Evolutionary conservation across 441 rosid genomes (phyloP).

Genomic region (Hura crepitans): DNA sequence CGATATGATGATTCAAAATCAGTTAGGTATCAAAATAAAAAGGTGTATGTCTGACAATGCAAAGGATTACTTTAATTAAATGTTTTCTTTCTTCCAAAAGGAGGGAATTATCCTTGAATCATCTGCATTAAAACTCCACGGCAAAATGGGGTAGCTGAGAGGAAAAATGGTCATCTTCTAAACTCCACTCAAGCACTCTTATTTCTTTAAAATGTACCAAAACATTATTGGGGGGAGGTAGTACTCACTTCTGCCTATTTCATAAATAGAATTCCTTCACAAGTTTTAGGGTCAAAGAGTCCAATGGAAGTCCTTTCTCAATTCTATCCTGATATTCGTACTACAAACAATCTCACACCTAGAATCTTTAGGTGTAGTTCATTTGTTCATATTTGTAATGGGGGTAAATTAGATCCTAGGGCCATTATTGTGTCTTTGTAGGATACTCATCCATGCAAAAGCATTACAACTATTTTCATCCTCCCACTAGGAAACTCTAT

Average conservation of each 20-base stretch:
- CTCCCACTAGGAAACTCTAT: too few relatives aligned
- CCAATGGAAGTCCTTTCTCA: not conserved
- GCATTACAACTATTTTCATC: too few relatives aligned
- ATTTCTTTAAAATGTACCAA: not conserved
- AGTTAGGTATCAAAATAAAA: not conserved
- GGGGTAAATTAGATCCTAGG: too few relatives aligned
- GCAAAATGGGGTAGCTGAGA: not conserved
- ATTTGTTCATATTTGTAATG: too few relatives aligned
- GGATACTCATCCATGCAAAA: too few relatives aligned
- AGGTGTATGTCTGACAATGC: not conserved
- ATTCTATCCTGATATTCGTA: not conserved
- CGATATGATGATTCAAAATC: conserved; percentile 1
- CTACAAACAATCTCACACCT: not conserved
- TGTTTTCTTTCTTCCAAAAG: not conserved
- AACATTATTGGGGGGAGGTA: not conserved
- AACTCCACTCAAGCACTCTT: not conserved
- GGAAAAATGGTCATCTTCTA: not conserved
- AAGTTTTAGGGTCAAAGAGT: not conserved
- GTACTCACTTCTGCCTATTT: not conserved
- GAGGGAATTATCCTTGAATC: not conserved
- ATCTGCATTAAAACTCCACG: not conserved
- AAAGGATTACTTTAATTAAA: conserved; percentile 1
- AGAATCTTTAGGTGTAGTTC: not conserved
- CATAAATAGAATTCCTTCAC: not conserved
- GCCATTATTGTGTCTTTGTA: too few relatives aligned